Evolutionary conservation across 306 rosid genomes (phyloP), one percentile per base, ranked within the genome.

Genomic region (Fragaria ananassa): DNA sequence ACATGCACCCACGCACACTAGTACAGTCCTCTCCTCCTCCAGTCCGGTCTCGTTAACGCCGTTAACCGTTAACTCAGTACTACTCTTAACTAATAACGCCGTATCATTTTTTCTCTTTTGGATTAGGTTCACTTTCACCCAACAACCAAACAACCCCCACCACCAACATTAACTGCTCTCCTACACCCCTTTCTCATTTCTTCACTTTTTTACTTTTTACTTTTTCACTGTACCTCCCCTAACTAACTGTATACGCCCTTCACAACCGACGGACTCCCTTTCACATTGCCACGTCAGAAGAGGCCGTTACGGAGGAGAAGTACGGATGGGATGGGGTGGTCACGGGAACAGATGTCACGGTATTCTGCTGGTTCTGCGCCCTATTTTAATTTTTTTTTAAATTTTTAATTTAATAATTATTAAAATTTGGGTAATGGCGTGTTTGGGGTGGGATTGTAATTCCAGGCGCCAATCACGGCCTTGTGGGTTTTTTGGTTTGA

Each of bases 381-480:
- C 76, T 57, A 25, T 19, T 54, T 19, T 54, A 7, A 23, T 23
- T 23, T 54, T 8, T 19, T 18, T 9, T 77, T 2, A 25, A n/a
- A 45, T 6, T 34, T 54, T 46, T 62, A 29, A 58, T 17, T 1
- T 56, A 8, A 27, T 27, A 64, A 70, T 11, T 29, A 27, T 19
- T 14, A 2, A 15, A 18, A 3, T 46, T 35, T n/a, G 4, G 6
- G 70, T 50, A 17, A 21, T 53, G 76, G 71, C 67, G 76, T 70
- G 77, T 74, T 84, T 84, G 86, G 70, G 82, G 65, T 68, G 84
- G 84, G 72, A 78, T 45, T 83, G 90, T 77, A 83, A 79, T 83
- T 85, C 78, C 72, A 62, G 89, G 96, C 96, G 93, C 74, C 81
- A 91, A 87, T 91, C 96, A 84, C 93, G 96, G 90, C 37, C 81